Percentiles rank a stretch among this genome's conserved stretches.
Evolutionary conservation across 2,329 filamentous ascomycete genomes (phyloP).

Genomic region (Cercospora sesami): DNA sequence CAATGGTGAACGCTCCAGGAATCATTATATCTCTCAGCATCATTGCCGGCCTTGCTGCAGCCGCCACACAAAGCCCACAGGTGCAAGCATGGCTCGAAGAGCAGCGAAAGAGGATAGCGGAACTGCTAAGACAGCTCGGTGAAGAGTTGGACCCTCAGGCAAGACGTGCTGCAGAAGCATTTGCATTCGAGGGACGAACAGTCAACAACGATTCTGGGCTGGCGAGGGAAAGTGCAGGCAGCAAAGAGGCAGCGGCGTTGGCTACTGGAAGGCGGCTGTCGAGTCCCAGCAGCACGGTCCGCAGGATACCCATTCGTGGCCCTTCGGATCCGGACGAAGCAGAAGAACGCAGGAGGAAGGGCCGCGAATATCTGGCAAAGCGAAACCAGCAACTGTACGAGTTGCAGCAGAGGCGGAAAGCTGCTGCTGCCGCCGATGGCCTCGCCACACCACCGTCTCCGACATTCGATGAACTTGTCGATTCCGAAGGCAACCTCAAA

Average conservation of each 20-base stretch:
- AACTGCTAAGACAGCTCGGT: constrained; percentile 59
- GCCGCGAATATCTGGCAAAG: constrained; percentile 40
- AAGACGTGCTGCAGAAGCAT: constrained; percentile 40
- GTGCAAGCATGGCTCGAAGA: constrained; percentile 63
- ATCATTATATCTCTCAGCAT: constrained; percentile 63
- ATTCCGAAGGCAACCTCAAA: constrained; percentile 36
- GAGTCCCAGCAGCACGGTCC: constrained; percentile 27
- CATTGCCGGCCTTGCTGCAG: constrained; percentile 62
- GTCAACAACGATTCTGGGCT: constrained; percentile 36
- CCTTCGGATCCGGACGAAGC: constrained; percentile 36
- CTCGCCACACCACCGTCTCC: constrained; percentile 29
- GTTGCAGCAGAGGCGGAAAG: constrained; percentile 34
- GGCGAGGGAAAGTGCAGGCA: constrained; percentile 35
- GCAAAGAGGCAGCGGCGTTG: constrained; percentile 37
- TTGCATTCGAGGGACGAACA: constrained; percentile 40
- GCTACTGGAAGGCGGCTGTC: constrained; percentile 38
- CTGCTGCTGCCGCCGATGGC: constrained; percentile 19
- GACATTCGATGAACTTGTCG: constrained; percentile 39
- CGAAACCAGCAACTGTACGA: constrained; percentile 40
- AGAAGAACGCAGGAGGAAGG: constrained; percentile 39
- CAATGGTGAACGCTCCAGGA: constrained; percentile 45
- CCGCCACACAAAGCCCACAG: constrained; percentile 64
- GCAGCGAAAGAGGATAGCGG: constrained; percentile 61
- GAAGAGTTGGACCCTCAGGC: constrained; percentile 58
- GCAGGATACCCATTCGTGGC: constrained; percentile 36